Conservation (phyloP, 2,329 filamentous ascomycete species). For the Bipolaris sorokiniana region DNA sequence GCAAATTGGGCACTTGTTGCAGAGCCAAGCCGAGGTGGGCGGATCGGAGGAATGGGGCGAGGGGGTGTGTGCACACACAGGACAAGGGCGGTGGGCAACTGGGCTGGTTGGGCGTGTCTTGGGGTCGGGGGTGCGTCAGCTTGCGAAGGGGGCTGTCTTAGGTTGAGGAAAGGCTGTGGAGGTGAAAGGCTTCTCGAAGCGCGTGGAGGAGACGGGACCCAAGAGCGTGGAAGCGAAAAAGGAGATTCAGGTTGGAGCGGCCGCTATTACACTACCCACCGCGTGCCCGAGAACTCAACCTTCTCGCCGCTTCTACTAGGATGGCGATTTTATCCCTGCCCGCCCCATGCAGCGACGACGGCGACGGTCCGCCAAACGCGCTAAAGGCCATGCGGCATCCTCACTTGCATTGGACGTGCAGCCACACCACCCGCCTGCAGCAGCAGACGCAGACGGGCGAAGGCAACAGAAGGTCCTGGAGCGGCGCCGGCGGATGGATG, state of each 20-base stretch:
- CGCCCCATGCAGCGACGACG: constrained; percentile 33
- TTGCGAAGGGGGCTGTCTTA: not conserved
- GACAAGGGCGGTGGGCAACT: constrained; percentile 1
- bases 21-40: constrained; percentile 16
- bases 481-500: not conserved
- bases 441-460: not conserved
- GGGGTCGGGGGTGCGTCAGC: not conserved
- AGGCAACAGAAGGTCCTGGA: not conserved
- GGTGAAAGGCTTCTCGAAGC: constrained; percentile 39
- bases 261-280: constrained; percentile 43
- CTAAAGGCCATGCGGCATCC: constrained; percentile 21
- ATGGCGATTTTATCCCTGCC: constrained; percentile 29
- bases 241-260: constrained; percentile 43
- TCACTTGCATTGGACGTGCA: constrained; percentile 19
- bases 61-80: constrained; percentile 1
- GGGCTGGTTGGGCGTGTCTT: not conserved
- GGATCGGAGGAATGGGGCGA: constrained; percentile 3
- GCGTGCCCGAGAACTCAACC: constrained; percentile 34
- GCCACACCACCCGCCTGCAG: constrained; percentile 7
- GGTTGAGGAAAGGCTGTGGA: constrained; percentile 18
- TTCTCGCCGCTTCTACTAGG: constrained; percentile 36
- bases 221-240: constrained; percentile 44
- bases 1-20: constrained; percentile 19
- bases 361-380: constrained; percentile 33
- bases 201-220: constrained; percentile 41